Base-by-base conservation (phyloP, 1,139 yeast genomes). In the Pichia sp. region DNA sequence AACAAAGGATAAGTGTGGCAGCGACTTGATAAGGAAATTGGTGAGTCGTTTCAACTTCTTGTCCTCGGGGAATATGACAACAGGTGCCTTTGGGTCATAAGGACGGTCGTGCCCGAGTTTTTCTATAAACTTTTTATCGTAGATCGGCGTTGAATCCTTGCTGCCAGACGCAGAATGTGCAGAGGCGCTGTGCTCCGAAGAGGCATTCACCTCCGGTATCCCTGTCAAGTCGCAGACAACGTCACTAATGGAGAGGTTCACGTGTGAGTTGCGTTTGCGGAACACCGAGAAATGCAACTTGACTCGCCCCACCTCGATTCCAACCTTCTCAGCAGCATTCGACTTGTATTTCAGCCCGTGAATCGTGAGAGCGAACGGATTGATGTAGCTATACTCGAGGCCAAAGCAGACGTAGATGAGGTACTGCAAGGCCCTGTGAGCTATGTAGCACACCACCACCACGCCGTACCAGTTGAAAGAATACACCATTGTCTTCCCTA, bases 21-120 rank as follows among this genome's bases (percentile, higher is more conserved):
- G 48, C 8, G 50, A 52, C 4, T 49, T 34, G n/a, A 59, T 47
- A 5, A 58, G 11, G 32, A 60, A 54, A 11, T 49, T 53, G 1
- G 48, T 15, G 2, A 67, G 15, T 13, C 56, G 45, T 29, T 59
- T 62, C 7, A 60, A 5, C n/a, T 51, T 38, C 0, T 19, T 40
- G 13, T 63, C 61, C 6, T 61, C 44, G 0, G 67, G 61, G 19
- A 61, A 64, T 0, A 70, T 58, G n/a, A 58, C 52, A 5, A 70
- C 54, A 1, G 70, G 67, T 1, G 56, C 57, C 8, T 64, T 57
- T 1, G 66, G 62, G 36, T 67, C 64, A 45, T 61, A 57, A 0
- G 31, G 23, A 7, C 31, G 23, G n/a, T 44, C 31, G n/a, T 44
- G 41, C 16, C 41, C 41, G 16, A 38, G 16, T 13, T n/a, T 38